phyloP scores from a whole-genome alignment of 768 basidiomycete species.

The Hydnomerulius pinastri region DNA sequence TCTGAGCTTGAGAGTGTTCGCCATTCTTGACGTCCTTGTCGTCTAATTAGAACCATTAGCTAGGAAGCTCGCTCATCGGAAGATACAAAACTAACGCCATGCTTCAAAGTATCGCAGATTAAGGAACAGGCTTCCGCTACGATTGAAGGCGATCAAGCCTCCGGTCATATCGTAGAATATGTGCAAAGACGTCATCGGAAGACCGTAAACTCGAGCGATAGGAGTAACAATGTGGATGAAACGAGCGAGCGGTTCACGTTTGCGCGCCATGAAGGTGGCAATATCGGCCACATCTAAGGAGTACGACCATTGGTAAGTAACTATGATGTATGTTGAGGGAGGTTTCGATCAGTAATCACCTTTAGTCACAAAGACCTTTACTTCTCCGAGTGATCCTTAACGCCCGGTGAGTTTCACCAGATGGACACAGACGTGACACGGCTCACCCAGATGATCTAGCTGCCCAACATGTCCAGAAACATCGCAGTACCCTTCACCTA shows the following conservation, averaged over 20 bases:
- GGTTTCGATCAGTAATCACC: slow-evolving; percentile 42
- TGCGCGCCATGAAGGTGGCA: slow-evolving; percentile 48
- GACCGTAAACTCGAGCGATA: slow-evolving; percentile 68
- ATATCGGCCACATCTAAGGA: slow-evolving; percentile 58
- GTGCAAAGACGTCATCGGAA: slow-evolving; percentile 74
- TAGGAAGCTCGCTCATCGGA: neutral
- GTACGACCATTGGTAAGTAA: slow-evolving; percentile 5
- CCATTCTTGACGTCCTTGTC: slow-evolving; percentile 64
- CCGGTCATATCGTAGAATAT: slow-evolving; percentile 85
- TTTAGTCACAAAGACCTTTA: slow-evolving; percentile 65
- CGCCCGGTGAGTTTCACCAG: slow-evolving; percentile 4
- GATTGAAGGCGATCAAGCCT: slow-evolving; percentile 90
- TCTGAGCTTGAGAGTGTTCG: slow-evolving; percentile 60
- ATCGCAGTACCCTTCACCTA: slow-evolving; percentile 86
- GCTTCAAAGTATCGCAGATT: slow-evolving; percentile 84
- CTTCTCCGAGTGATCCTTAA: slow-evolving; percentile 58
- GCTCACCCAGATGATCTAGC: slow-evolving; percentile 60
- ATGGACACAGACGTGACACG: neutral
- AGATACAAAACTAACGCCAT: slow-evolving; percentile 72
- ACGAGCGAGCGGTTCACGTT: slow-evolving; percentile 61
- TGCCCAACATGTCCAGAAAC: slow-evolving; percentile 64
- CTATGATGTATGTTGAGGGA: too few species aligned
- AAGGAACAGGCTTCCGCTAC: slow-evolving; percentile 83
- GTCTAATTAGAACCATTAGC: slow-evolving; percentile 45
- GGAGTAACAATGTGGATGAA: slow-evolving; percentile 73